Conservation (phyloP, 495 filamentous ascomycete species). For the Lophiostoma macrostomum region DNA sequence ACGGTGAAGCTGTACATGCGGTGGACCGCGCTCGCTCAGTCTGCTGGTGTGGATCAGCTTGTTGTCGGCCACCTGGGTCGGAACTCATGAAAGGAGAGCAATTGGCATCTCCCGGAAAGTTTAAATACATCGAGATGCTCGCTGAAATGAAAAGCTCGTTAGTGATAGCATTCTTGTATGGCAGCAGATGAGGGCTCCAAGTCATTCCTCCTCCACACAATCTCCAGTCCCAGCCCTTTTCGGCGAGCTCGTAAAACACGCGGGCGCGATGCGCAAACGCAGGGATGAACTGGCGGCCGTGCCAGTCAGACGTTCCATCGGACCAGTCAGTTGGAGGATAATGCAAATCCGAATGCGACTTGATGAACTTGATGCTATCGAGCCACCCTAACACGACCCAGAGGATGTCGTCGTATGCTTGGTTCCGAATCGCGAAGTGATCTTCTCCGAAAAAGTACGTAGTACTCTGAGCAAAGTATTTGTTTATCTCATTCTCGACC, state of each 20-base stretch:
- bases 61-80: background rate
- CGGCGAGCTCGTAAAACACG: constrained; percentile 85
- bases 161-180: constrained; percentile 97
- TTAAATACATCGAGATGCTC: constrained; percentile 83
- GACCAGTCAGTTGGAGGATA: constrained; percentile 2
- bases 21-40: background rate
- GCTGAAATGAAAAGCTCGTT: constrained; percentile 88
- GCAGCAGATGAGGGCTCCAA: constrained; percentile 77
- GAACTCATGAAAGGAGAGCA: constrained; percentile 59
- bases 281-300: constrained; percentile 71
- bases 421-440: constrained; percentile 65
- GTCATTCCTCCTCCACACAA: constrained; percentile 89
- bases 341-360: constrained; percentile 43
- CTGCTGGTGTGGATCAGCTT: background rate
- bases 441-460: constrained; percentile 88
- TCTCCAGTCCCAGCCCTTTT: constrained; percentile 73
- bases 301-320: constrained; percentile 49
- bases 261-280: constrained; percentile 81
- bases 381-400: constrained; percentile 97
- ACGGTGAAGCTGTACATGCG: background rate
- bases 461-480: constrained; percentile 72
- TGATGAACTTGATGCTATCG: constrained; percentile 72
- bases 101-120: constrained; percentile 79
- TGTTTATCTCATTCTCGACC: constrained; percentile 72
- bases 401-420: constrained; percentile 94